Evolutionary conservation across 2,329 filamentous ascomycete species (phyloP).

Genomic region (Nothomitra cinnamomea): DNA sequence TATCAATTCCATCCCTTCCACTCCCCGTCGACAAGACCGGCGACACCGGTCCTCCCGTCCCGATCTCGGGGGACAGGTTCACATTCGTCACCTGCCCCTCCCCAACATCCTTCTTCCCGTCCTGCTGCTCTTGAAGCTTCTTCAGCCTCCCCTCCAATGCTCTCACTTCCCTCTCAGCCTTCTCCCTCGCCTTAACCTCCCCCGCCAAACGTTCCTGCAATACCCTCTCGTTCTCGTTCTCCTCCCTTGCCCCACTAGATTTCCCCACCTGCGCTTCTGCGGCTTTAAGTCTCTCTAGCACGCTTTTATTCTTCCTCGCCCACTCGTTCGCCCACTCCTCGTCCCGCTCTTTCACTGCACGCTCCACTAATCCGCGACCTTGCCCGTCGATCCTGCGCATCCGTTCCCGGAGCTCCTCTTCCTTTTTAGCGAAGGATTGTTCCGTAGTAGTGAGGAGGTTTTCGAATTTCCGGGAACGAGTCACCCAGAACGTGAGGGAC

Average conservation of each 20-base stretch:
- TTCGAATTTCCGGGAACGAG: slow-evolving; percentile 10
- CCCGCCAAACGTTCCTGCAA: not conserved
- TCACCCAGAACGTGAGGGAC: slow-evolving; percentile 21
- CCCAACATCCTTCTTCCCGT: too few relatives aligned
- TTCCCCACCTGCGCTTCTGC: not conserved
- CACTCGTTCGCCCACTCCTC: slow-evolving; percentile 12
- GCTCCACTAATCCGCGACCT: slow-evolving; percentile 11
- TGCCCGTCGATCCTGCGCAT: slow-evolving; percentile 13
- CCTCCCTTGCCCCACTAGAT: not conserved
- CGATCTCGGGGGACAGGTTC: too few relatives aligned
- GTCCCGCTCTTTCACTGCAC: slow-evolving; percentile 11
- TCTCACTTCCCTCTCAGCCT: too few relatives aligned
- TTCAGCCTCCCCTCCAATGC: too few relatives aligned
- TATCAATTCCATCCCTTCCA: too few relatives aligned
- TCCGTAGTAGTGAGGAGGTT: too few relatives aligned
- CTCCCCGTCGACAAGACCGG: too few relatives aligned
- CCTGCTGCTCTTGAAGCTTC: too few relatives aligned
- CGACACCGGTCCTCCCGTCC: too few relatives aligned
- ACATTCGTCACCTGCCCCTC: too few relatives aligned
- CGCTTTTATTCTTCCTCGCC: slow-evolving; percentile 8
- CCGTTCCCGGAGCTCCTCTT: slow-evolving; percentile 15
- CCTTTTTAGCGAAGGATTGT: too few relatives aligned
- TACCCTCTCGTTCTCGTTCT: not conserved
- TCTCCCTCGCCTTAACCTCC: too few relatives aligned
- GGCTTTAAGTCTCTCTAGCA: not conserved